Conservation (phyloP, 352 stramenopile species). For the Globisporangium cystogenes region DNA sequence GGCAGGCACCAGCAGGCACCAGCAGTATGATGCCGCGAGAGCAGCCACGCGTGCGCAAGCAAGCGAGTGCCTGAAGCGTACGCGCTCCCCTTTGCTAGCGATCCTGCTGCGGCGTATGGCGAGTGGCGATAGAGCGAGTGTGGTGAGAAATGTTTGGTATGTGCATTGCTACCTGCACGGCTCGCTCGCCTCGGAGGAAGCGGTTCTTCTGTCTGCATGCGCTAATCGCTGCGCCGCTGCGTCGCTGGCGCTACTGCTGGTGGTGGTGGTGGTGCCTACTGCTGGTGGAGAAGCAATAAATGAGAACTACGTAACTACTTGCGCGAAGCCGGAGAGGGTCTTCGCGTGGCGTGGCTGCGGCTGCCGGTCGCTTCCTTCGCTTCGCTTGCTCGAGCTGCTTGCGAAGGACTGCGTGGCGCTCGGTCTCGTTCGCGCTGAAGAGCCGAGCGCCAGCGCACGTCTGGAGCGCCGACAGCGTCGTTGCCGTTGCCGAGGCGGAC, state of each 20-base stretch:
- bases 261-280: neutral
- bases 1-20: no score
- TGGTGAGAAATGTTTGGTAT: neutral
- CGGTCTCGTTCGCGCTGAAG: neutral
- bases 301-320: neutral
- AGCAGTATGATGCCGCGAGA: no score
- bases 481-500: neutral
- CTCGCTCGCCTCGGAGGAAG: neutral
- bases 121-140: neutral
- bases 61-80: no score
- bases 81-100: no score
- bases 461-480: neutral
- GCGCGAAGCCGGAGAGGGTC: neutral
- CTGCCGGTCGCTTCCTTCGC: neutral
- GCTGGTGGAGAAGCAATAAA: neutral
- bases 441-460: neutral
- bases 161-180: neutral
- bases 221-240: neutral
- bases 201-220: neutral
- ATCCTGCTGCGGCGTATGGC: no score
- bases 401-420: neutral
- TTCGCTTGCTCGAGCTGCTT: neutral
- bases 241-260: neutral
- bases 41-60: no score
- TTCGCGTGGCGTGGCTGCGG: neutral